Conservation (phyloP, 2,329 filamentous ascomycete genomes). For the Myriosclerotinia curreyana region DNA sequence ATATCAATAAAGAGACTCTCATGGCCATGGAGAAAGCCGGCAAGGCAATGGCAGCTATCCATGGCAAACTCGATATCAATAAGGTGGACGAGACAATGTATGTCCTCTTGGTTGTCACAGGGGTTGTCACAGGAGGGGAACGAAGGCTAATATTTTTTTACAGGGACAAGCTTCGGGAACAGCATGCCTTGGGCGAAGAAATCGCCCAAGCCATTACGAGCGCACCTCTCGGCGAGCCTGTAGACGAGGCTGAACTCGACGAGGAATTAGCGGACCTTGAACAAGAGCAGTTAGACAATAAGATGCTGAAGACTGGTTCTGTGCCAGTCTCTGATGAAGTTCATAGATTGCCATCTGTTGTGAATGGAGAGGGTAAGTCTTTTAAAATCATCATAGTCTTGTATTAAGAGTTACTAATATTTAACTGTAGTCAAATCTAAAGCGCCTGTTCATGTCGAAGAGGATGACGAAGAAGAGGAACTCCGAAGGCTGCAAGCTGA, state of each 20-base stretch:
- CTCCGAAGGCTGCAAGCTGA: constrained; percentile 89
- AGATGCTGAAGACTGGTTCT: constrained; percentile 85
- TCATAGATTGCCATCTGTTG: constrained; percentile 71
- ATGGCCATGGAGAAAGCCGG: constrained; percentile 90
- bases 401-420: constrained; percentile 24
- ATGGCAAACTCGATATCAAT: constrained; percentile 84
- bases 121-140: not conserved
- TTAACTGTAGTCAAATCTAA: constrained; percentile 49
- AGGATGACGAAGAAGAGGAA: constrained; percentile 96
- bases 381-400: not conserved
- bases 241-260: constrained; percentile 86
- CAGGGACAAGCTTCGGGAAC: constrained; percentile 87
- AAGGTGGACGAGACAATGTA: constrained; percentile 96
- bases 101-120: constrained; percentile 40
- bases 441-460: constrained; percentile 52
- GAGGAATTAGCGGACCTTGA: constrained; percentile 82
- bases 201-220: constrained; percentile 82
- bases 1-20: constrained; percentile 97
- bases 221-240: constrained; percentile 61
- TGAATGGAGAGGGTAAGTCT: constrained; percentile 71
- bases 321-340: constrained; percentile 79
- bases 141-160: constrained; percentile 38
- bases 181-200: constrained; percentile 90
- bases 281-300: constrained; percentile 88
- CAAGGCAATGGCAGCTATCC: constrained; percentile 88